Percentiles rank a stretch among this genome's conserved stretches.
Conservation (phyloP, 192 early-diverging fungal genomes). For the Umbelopsis isabellina region DNA sequence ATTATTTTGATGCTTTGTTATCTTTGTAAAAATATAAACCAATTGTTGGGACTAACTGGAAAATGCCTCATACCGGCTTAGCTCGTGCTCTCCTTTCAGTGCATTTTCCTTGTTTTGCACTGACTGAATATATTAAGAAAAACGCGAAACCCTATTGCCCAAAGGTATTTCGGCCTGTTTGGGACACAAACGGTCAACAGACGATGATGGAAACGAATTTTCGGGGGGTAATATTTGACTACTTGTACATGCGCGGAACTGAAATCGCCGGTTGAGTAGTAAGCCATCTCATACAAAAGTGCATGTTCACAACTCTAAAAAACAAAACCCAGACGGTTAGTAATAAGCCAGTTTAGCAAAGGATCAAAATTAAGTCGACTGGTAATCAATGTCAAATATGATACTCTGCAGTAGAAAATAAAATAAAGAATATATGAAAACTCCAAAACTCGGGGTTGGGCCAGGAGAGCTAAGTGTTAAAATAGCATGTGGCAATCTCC, state of each 20-base stretch:
- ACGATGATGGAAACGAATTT: too few species aligned
- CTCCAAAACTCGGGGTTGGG: neutral
- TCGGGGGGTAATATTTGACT: too few species aligned
- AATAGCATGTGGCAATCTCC: slow-evolving; percentile 20
- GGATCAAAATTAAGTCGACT: neutral
- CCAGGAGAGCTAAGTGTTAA: neutral
- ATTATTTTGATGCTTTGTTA: neutral
- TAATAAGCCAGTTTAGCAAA: neutral
- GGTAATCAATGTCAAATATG: too few species aligned
- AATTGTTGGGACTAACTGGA: too few species aligned
- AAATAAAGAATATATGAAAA: neutral
- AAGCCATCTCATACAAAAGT: neutral
- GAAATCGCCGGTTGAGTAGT: too few species aligned
- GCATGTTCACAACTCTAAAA: neutral
- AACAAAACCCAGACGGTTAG: neutral
- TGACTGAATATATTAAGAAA: neutral
- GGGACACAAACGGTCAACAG: too few species aligned
- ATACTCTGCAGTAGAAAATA: neutral
- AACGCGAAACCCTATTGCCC: neutral
- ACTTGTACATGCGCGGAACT: too few species aligned
- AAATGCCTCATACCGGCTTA: too few species aligned
- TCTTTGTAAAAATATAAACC: too few species aligned
- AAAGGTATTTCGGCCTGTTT: neutral
- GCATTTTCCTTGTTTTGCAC: too few species aligned
- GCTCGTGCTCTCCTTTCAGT: too few species aligned